Base-by-base conservation (phyloP, 768 basidiomycete species). In the Nidularia pulvinata region DNA sequence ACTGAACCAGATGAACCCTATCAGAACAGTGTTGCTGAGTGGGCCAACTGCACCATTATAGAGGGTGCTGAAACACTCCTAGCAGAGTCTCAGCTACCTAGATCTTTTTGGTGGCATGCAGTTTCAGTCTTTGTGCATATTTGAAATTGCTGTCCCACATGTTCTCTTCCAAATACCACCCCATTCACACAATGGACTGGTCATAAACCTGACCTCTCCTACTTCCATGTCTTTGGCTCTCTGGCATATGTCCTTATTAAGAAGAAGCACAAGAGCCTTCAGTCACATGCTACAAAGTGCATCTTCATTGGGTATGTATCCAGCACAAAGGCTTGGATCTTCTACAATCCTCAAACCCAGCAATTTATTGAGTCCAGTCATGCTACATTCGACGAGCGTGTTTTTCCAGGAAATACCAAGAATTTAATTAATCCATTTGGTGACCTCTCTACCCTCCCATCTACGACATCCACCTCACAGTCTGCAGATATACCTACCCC, bases 171-270 rank as follows among this genome's bases (percentile, higher is more conserved):
- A 42, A 42, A 42, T 42, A 42, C 37, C 11, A 42, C 37, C 11
- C 37, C 37, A 42, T 42, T 42, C 16, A 42, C 16, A 42, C 37
- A 42, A 42, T 42, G 37, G 37, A 42, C 37, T 42, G 37, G 37
- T 16, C 37, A 42, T 11, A 42, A 16, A 16, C 37, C 37, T 42
- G 37, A 42, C 16, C 37, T 42, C 16, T 42, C 37, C 16, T 42
- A 68, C 51, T 58, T 73, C 35, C 57, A 65, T 7, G 59, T 69
- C 1, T 75, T 69, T 52, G 71, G 75, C 1, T 71, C 69, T 48
- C 50, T 57, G 16, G 66, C 68, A 11, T 73, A 71, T 59, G 69
- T 69, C 35, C 65, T 65, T 33, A 56, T 69, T 1, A 63, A 68
- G 54, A 60, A 73, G 33, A 61, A 71, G 57, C 53, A 61, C 4